Evolutionary conservation across 495 filamentous ascomycete species (phyloP).

Genomic region (Pyrenopolyporus hunteri): DNA sequence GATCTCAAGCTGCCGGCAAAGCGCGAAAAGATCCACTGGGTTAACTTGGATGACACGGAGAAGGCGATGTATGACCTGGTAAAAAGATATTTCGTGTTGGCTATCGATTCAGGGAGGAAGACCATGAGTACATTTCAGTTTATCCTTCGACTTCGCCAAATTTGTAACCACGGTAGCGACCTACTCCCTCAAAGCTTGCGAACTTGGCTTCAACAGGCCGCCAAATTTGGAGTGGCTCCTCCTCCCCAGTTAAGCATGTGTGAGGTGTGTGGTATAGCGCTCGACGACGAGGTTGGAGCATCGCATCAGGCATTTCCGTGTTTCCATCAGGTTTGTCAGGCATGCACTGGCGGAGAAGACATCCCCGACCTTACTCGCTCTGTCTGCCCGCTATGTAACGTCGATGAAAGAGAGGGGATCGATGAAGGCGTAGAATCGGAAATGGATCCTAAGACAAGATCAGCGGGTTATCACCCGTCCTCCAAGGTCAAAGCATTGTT

Average conservation of each 20-base stretch:
- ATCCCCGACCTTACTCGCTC: neutral
- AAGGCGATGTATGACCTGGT: constrained; percentile 3
- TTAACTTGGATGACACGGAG: constrained; percentile 10
- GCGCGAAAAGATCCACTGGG: constrained; percentile 6
- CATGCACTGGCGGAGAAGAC: neutral
- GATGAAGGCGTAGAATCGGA: neutral
- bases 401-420: neutral
- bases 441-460: neutral
- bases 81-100: constrained; percentile 2
- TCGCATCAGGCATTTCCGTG: constrained; percentile 1
- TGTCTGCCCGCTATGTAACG: constrained; percentile 9
- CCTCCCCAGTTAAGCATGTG: neutral
- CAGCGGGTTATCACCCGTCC: constrained; percentile 6
- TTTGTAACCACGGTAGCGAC: constrained; percentile 24
- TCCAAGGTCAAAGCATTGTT: constrained; percentile 26
- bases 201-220: constrained; percentile 4
- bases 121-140: constrained; percentile 24
- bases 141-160: constrained; percentile 27
- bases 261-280: neutral
- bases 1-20: constrained; percentile 45
- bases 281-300: constrained; percentile 1
- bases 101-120: constrained; percentile 3
- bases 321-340: constrained; percentile 17
- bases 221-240: no score
- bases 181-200: constrained; percentile 12